Percentiles rank a stretch among this genome's conserved stretches.
phyloP scores from a whole-genome alignment of 2,329 filamentous ascomycete species.

The Diplodia mutila region DNA sequence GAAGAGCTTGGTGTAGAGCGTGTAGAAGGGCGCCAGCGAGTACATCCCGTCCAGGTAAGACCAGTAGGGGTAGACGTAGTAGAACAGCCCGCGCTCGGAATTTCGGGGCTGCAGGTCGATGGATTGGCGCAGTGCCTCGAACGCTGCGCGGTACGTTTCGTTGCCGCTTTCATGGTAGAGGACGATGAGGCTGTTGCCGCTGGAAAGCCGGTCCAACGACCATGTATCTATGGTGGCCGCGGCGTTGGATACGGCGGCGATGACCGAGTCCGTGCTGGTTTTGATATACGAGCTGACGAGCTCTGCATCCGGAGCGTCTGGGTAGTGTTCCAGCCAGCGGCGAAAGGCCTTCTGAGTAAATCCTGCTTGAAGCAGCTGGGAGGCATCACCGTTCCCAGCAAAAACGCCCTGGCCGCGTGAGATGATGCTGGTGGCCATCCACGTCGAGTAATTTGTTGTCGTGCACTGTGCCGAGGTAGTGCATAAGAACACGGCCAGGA shows the following conservation, averaged over 20 bases:
- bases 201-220: conserved; percentile 51
- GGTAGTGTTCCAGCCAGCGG: conserved; percentile 53
- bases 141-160: conserved; percentile 55
- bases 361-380: conserved; percentile 41
- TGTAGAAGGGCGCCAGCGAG: conserved; percentile 46
- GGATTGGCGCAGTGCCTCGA: conserved; percentile 51
- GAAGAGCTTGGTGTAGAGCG: conserved; percentile 45
- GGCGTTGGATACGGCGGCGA: conserved; percentile 46
- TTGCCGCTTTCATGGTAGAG: conserved; percentile 52
- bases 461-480: not conserved
- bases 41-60: conserved; percentile 58
- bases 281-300: conserved; percentile 52
- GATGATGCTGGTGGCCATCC: conserved; percentile 56
- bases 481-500: not conserved
- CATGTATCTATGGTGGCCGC: conserved; percentile 28
- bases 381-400: conserved; percentile 29
- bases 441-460: conserved; percentile 39
- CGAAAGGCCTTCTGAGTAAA: conserved; percentile 51
- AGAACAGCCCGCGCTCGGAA: conserved; percentile 59
- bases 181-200: conserved; percentile 57
- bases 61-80: conserved; percentile 33
- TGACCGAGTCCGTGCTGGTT: conserved; percentile 52
- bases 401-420: conserved; percentile 42
- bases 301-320: conserved; percentile 48
- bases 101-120: conserved; percentile 57